phyloP scores from a whole-genome alignment of 1,139 yeast genomes.

The Candida pseudoviswanathii region DNA sequence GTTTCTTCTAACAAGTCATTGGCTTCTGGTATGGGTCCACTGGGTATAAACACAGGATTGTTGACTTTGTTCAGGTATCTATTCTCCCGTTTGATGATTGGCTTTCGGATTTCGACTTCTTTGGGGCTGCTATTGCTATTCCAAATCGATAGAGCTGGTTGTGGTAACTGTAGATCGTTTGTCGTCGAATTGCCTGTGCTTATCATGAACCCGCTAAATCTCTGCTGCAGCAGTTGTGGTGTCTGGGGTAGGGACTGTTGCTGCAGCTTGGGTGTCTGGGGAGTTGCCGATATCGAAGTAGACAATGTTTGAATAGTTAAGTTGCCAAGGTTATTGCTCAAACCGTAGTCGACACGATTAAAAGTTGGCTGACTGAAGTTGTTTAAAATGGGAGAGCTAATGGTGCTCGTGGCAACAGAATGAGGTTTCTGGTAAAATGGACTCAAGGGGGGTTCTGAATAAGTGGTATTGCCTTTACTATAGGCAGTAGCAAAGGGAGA shows the following conservation, averaged over 20 bases:
- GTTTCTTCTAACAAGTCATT: background rate
- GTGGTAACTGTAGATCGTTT: background rate
- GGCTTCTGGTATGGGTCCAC: conserved; percentile 5
- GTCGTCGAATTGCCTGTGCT: background rate
- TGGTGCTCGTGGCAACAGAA: background rate
- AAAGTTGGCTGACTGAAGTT: background rate
- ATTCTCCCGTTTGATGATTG: conserved; percentile 15
- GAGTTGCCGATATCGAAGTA: background rate
- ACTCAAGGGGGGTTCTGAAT: conserved; percentile 6
- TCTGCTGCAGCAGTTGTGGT: background rate
- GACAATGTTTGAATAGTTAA: background rate
- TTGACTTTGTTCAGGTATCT: conserved; percentile 25
- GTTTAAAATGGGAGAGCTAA: conserved; percentile 6
- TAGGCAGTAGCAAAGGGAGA: background rate
- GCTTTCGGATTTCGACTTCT: background rate
- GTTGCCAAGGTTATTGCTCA: background rate
- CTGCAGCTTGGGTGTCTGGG: background rate
- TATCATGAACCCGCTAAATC: conserved; percentile 4
- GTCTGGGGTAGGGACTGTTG: background rate
- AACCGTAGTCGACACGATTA: conserved; percentile 1
- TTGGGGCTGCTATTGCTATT: background rate
- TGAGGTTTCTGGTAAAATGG: conserved; percentile 1
- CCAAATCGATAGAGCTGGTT: conserved; percentile 6
- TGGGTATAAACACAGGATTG: conserved; percentile 29
- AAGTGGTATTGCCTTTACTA: background rate